Base-by-base conservation (phyloP, 2,329 filamentous ascomycete genomes). In the Microsporum canis region DNA sequence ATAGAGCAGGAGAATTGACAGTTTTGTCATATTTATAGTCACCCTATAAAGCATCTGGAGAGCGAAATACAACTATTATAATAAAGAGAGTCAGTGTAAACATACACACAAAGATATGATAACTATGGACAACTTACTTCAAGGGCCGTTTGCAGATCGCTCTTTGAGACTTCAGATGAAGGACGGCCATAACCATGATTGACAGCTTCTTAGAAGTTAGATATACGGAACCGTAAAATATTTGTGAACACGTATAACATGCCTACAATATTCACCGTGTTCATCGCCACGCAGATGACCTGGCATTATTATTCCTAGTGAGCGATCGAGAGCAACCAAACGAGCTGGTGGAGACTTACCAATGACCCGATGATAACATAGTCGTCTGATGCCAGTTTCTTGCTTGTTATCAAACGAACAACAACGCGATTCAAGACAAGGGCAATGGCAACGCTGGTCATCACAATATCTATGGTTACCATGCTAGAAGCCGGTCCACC, bases 21-120 rank as follows among this genome's bases (percentile, higher is more conserved):
- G 69, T 65, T 83, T 83, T 1, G 78, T 81, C 36, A 81, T 69
- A 66, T 79, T 80, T 62, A 82, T 78, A 47, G 78, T 78, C 63
- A 80, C 69, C 65, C 82, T 82, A 70, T 83, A 83, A 62, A 80
- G 78, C 58, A 79, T 76, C 64, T 82, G 80, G 2, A 78, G 75
- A 31, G 79, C 68, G 63, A 78, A 82, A 67, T 81, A 82, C 23
- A 77, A 67, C 79, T 82, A 17, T 3, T 12, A 27, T 23, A 3
- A 34, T 27, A 14, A 43, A 43, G 2, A 23, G 23, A 17, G 39
- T 58, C 33, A 53, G 58, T n/a, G 23, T 23, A 53, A 57, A 60
- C n/a, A 12, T 12, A 14, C 38, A 27, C 38, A 27, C n/a, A 23
- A 31, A 41, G 7, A 33, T 23, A 49, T 10, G 14, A 12, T 34